phyloP scores from a whole-genome alignment of 805 yeast genomes.

The Monosporozyma solicola region DNA sequence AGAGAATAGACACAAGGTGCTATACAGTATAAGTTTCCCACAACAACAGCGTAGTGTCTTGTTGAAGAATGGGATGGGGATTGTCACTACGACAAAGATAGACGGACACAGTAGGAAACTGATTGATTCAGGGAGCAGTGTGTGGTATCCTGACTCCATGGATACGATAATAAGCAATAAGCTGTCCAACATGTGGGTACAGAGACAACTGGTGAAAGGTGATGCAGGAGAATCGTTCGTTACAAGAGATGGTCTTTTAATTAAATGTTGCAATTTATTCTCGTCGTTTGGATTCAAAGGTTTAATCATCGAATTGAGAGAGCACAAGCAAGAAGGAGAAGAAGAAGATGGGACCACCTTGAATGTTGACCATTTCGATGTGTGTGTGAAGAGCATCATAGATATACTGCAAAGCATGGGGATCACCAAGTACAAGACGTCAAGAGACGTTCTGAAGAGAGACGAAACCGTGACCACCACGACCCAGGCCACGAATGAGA shows the following conservation, averaged over 20 bases:
- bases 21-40: slow-evolving; percentile 23
- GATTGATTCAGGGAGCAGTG: slow-evolving; percentile 16
- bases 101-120: slow-evolving; percentile 13
- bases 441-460: slow-evolving; percentile 13
- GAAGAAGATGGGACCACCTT: background rate
- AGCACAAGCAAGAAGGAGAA: slow-evolving; percentile 3
- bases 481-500: background rate
- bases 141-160: slow-evolving; percentile 20
- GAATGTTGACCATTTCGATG: slow-evolving; percentile 10
- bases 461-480: background rate
- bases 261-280: slow-evolving; percentile 25
- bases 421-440: slow-evolving; percentile 15
- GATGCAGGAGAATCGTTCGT: slow-evolving; percentile 27
- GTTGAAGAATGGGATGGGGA: slow-evolving; percentile 19
- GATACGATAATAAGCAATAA: slow-evolving; percentile 19
- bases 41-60: slow-evolving; percentile 20
- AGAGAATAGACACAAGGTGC: slow-evolving; percentile 12
- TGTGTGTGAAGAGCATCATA: slow-evolving; percentile 12
- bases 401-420: slow-evolving; percentile 13
- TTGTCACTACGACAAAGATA: slow-evolving; percentile 16
- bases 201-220: slow-evolving; percentile 26
- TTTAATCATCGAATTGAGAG: slow-evolving; percentile 19
- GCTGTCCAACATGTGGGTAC: slow-evolving; percentile 27
- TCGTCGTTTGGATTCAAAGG: slow-evolving; percentile 29
- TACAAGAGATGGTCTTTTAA: slow-evolving; percentile 11